These are phyloP conservation scores for Globisporangium acanthophoron DNA, from an alignment of 352 stramenopile genomes.

Conservation along the genomic window DNA sequence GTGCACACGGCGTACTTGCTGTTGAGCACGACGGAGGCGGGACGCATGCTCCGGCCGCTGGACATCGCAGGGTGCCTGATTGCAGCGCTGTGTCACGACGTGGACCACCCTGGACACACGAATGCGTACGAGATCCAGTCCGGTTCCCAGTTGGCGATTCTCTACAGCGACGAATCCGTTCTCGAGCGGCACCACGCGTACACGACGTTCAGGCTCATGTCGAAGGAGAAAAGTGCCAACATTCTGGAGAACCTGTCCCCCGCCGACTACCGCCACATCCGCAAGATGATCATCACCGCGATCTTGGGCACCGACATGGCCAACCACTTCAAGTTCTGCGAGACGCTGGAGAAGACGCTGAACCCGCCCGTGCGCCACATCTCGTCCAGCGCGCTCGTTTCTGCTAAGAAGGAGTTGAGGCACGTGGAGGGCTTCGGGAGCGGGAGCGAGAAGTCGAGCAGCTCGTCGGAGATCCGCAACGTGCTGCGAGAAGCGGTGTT, in stretches of 20 bases:
- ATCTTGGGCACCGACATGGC: slow-evolving; percentile 91
- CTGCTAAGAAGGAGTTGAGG: slow-evolving; percentile 22
- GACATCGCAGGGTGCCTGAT: slow-evolving; percentile 84
- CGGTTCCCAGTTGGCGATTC: slow-evolving; percentile 67
- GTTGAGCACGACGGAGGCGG: slow-evolving; percentile 62
- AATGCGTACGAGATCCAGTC: slow-evolving; percentile 88
- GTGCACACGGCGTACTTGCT: slow-evolving; percentile 84
- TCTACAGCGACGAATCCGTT: slow-evolving; percentile 88
- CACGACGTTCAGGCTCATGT: slow-evolving; percentile 82
- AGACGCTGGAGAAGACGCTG: slow-evolving; percentile 67
- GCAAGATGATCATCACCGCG: slow-evolving; percentile 84
- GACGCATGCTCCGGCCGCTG: slow-evolving; percentile 67
- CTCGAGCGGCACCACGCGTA: slow-evolving; percentile 87
- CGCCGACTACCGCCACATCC: slow-evolving; percentile 68
- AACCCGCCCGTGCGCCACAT: slow-evolving; percentile 51
- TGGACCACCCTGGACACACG: slow-evolving; percentile 88
- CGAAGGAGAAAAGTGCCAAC: slow-evolving; percentile 81
- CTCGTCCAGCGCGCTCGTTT: slow-evolving; percentile 30
- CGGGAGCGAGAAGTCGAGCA: slow-evolving; percentile 9
- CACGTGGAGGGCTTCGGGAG: slow-evolving; percentile 1
- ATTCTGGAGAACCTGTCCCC: slow-evolving; percentile 75
- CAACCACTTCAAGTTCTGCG: slow-evolving; percentile 84
- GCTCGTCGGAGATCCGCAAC: slow-evolving; percentile 23
- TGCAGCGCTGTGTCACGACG: slow-evolving; percentile 86
- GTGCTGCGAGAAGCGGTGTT: slow-evolving; percentile 65